Base-by-base conservation (phyloP, 2,329 filamentous ascomycete species). In the Penicillium sumatraense region DNA sequence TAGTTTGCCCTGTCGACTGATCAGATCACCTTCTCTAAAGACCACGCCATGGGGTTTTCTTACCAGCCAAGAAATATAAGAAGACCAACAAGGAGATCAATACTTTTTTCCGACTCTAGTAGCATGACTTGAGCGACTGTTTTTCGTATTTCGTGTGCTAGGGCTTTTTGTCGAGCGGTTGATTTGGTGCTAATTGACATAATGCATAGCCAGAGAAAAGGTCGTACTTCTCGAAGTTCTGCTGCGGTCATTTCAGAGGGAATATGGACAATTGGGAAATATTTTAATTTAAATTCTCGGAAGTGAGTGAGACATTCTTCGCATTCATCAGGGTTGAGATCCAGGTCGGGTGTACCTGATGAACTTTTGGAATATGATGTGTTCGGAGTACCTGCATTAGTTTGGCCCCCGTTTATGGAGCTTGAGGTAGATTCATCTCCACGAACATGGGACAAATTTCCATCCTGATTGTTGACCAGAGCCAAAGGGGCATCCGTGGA, bases 151-250 rank as follows among this genome's bases (percentile, higher is more conserved):
- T 20, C 47, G 46, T 24, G 53, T 64, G 16, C 27, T 11, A 48
- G 29, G 6, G 16, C 26, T 11, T 48, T 11, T 18, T 48, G 45
- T 7, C 23, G 45, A 21, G 29, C 29, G 5, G 27, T 48, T 10
- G 45, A 48, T 4, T 36, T 48, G 5, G 64, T 57, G 1, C 62
- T 58, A 9, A 75, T 55, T 0, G 68, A 62, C 66, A 75, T 73
- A 11, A 75, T 67, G 9, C 69, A 68, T 18, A 72, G 53, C 72
- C 72, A 76, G 3, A 75, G 52, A 24, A 75, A 75, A 0, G 74
- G 74, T 24, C 66, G 60, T n/a, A 71, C 54, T 5, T 52, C 42
- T 11, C 66, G 67, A 4, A 76, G 51, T 24, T 58, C 42, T n/a
- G 53, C 33, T 10, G 62, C 56, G 4, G 51, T 66, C 11, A 59